Conservation (phyloP, 805 yeast species). For the Starmerella stigmatis region DNA sequence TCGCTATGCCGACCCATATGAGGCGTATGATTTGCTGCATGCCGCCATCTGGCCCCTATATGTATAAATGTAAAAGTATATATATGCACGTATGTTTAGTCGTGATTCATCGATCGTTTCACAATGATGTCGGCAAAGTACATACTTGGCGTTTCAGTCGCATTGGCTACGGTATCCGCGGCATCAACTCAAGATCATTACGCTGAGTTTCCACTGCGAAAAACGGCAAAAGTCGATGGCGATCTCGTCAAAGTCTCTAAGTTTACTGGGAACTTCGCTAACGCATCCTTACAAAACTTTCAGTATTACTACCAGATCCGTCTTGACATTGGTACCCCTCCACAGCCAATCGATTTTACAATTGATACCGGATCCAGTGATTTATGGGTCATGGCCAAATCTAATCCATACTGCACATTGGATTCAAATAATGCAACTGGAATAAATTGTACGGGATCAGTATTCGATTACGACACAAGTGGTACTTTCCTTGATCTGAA, state of each 20-base stretch:
- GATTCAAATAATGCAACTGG: conserved; percentile 20
- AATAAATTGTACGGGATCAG: conserved; percentile 19
- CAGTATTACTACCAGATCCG: conserved; percentile 23
- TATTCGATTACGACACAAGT: conserved; percentile 28
- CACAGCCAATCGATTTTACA: conserved; percentile 42
- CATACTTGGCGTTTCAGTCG: no score
- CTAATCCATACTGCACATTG: conserved; percentile 16
- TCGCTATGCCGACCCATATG: no score
- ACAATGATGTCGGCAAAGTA: no score
- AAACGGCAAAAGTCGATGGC: background rate
- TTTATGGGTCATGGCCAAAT: conserved; percentile 41
- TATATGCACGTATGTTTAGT: no score
- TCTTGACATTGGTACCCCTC: conserved; percentile 42
- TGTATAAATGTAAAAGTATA: no score
- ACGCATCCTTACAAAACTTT: conserved; percentile 11
- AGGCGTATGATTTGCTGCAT: no score
- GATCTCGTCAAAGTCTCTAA: conserved; percentile 3
- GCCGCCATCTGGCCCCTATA: no score
- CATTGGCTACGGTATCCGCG: background rate
- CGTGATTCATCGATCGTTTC: no score
- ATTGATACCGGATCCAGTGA: conserved; percentile 69
- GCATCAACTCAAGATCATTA: background rate
- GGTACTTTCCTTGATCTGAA: conserved; percentile 21
- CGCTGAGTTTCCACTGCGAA: conserved; percentile 11
- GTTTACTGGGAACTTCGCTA: background rate